These are phyloP conservation scores for Ophiostoma fasciatum DNA, from an alignment of 2,329 filamentous ascomycete genomes.

Conservation along the genomic window DNA sequence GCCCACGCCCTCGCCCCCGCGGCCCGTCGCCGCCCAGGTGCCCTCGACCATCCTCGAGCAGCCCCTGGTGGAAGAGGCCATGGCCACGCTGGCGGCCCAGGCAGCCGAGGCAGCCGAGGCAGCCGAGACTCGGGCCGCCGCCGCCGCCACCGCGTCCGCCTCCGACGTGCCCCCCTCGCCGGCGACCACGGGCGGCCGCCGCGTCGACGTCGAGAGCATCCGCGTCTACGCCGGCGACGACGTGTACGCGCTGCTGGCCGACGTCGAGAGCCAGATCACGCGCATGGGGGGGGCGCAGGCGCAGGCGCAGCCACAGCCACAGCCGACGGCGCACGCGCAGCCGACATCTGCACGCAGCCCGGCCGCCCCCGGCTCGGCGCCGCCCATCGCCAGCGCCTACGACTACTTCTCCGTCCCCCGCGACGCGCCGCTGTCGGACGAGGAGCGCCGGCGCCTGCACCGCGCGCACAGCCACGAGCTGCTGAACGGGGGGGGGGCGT, in stretches of 20 bases:
- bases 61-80: constrained; percentile 30
- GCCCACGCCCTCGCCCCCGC: constrained; percentile 29
- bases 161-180: constrained; percentile 8
- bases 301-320: not conserved
- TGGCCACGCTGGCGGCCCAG: constrained; percentile 13
- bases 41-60: constrained; percentile 42
- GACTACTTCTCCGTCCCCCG: constrained; percentile 11
- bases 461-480: constrained; percentile 37
- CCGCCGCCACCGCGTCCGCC: constrained; percentile 5
- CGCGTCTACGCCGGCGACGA: constrained; percentile 54
- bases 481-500: constrained; percentile 21
- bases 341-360: not conserved
- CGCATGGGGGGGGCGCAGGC: constrained; percentile 20
- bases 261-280: constrained; percentile 48
- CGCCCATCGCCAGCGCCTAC: not conserved
- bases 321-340: not conserved
- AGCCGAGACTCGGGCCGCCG: constrained; percentile 7
- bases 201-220: constrained; percentile 45
- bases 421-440: constrained; percentile 15
- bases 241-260: constrained; percentile 49
- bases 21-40: constrained; percentile 33
- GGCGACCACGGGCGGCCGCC: constrained; percentile 9
- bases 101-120: not conserved
- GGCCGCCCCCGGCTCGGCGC: not conserved
- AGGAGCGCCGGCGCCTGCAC: constrained; percentile 27